These are phyloP conservation scores for Mucor mucedo DNA, from an alignment of 371 early-diverging fungal genomes.

Conservation along the genomic window DNA sequence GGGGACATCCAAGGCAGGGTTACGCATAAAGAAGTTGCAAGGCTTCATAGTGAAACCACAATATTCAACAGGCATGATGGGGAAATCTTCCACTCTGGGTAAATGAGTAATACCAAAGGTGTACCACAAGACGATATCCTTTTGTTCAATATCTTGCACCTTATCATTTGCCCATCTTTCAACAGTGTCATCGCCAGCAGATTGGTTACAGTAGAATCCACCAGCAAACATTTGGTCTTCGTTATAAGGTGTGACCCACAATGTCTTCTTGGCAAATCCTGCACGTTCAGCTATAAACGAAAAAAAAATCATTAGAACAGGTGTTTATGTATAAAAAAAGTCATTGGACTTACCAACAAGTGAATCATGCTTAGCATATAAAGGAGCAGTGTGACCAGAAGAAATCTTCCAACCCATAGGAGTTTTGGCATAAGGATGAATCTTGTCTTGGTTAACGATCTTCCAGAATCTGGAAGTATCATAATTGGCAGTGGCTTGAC, in stretches of 20 bases:
- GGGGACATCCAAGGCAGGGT: constrained; percentile 57
- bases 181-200: constrained; percentile 41
- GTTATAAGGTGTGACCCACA: constrained; percentile 61
- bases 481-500: constrained; percentile 32
- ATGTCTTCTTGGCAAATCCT: constrained; percentile 53
- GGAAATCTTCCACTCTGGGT: constrained; percentile 61
- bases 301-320: background rate
- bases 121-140: constrained; percentile 58
- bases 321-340: background rate
- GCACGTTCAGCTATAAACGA: constrained; percentile 41
- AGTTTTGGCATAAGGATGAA: constrained; percentile 49
- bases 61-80: constrained; percentile 59
- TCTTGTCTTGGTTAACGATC: constrained; percentile 47
- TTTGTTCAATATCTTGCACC: constrained; percentile 34
- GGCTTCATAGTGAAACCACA: constrained; percentile 58
- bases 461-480: constrained; percentile 56
- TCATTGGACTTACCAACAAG: constrained; percentile 26
- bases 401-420: constrained; percentile 57
- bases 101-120: constrained; percentile 60
- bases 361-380: constrained; percentile 51
- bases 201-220: constrained; percentile 60
- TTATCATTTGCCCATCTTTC: constrained; percentile 44
- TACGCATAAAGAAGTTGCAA: constrained; percentile 54
- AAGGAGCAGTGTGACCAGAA: constrained; percentile 39
- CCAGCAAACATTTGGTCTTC: constrained; percentile 59